These are phyloP conservation scores for Scedosporium aurantiacum DNA, from an alignment of 2,329 filamentous ascomycete species.

Conservation along the genomic window DNA sequence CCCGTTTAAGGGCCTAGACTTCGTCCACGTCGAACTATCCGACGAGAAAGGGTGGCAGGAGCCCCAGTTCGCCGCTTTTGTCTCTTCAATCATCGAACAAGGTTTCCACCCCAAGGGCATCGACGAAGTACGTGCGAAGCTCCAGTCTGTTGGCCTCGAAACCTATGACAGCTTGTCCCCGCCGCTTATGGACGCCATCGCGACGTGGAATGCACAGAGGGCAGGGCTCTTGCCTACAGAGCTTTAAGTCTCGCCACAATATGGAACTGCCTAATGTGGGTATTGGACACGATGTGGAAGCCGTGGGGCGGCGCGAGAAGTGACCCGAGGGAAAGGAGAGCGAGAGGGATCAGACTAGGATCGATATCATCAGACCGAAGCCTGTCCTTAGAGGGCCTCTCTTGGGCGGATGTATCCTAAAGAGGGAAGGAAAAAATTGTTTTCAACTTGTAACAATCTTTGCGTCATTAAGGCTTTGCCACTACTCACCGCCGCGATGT, in stretches of 20 bases:
- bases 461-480: too few relatives aligned
- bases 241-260: conserved; percentile 1
- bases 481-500: too few relatives aligned
- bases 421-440: too few relatives aligned
- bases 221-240: conserved; percentile 15
- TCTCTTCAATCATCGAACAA: conserved; percentile 58
- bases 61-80: conserved; percentile 59
- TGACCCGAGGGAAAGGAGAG: neutral
- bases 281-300: neutral
- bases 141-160: conserved; percentile 44
- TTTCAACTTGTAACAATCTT: too few relatives aligned
- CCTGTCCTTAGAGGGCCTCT: too few relatives aligned
- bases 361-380: too few relatives aligned
- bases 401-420: too few relatives aligned
- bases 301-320: neutral
- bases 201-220: conserved; percentile 43
- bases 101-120: conserved; percentile 47
- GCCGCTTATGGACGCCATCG: conserved; percentile 50
- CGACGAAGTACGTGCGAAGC: conserved; percentile 39
- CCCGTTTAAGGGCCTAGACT: conserved; percentile 30
- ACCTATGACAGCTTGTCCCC: conserved; percentile 54
- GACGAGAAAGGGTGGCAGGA: conserved; percentile 56
- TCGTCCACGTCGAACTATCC: conserved; percentile 38
- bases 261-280: neutral
- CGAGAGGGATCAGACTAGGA: neutral